phyloP scores from a whole-genome alignment of 805 yeast species.

The Lipomyces japonicus region DNA sequence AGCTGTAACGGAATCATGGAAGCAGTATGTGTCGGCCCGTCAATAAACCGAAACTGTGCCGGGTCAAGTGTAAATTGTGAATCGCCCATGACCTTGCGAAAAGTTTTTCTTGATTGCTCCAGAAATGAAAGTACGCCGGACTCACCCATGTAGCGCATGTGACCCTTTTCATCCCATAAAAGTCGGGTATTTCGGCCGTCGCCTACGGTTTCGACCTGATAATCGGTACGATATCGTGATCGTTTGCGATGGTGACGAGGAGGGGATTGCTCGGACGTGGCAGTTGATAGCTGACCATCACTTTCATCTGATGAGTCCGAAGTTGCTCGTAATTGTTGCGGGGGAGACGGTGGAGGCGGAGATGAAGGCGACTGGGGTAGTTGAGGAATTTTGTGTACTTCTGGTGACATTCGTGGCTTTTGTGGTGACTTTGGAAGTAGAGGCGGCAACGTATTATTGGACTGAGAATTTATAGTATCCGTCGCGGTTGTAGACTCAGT shows the following conservation, averaged over 20 bases:
- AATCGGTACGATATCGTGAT: conserved; percentile 20
- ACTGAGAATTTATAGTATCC: no score
- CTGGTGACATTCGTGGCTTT: not conserved
- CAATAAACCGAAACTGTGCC: conserved; percentile 39
- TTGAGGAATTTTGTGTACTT: not conserved
- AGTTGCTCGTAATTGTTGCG: no score
- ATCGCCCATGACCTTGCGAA: conserved; percentile 36
- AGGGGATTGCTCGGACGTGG: conserved; percentile 15
- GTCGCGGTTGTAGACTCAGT: no score
- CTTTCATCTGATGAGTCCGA: conserved; percentile 12
- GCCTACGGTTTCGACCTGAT: conserved; percentile 27
- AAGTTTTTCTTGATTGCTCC: conserved; percentile 43
- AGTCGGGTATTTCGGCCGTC: conserved; percentile 34
- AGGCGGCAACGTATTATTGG: no score
- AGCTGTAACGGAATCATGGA: conserved; percentile 32
- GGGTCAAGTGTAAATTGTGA: conserved; percentile 43
- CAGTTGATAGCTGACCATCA: conserved; percentile 14
- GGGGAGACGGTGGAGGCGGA: no score
- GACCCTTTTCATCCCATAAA: conserved; percentile 41
- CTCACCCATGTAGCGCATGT: conserved; percentile 44
- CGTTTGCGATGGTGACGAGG: conserved; percentile 19
- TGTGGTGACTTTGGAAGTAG: no score
- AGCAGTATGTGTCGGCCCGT: conserved; percentile 37
- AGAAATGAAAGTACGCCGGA: conserved; percentile 44
- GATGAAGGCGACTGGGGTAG: not conserved